Percentiles rank a stretch among this genome's conserved stretches.
These are phyloP conservation scores for Cryptosporidium ryanae DNA, from an alignment of 169 alveolate species.

Conservation along the genomic window DNA sequence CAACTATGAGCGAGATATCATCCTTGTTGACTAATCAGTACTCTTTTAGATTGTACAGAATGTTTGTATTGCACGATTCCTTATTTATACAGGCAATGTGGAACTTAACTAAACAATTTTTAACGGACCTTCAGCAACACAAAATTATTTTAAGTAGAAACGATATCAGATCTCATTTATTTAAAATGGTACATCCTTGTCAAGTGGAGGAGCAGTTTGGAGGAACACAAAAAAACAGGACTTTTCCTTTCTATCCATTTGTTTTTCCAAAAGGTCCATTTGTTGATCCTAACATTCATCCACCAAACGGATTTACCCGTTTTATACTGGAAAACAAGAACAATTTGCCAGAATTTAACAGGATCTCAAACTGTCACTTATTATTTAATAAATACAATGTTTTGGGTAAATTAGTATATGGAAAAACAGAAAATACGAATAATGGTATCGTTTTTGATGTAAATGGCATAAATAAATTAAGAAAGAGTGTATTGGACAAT, in stretches of 20 bases:
- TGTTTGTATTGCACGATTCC: constrained; percentile 81
- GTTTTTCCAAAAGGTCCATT: constrained; percentile 78
- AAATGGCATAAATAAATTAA: constrained; percentile 9
- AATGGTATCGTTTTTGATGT: constrained; percentile 24
- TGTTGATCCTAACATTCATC: constrained; percentile 59
- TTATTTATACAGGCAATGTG: constrained; percentile 79
- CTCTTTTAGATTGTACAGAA: constrained; percentile 80
- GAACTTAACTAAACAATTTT: constrained; percentile 79
- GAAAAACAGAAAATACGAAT: not conserved
- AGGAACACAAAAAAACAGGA: constrained; percentile 77
- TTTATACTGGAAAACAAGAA: not conserved
- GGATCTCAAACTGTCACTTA: constrained; percentile 30
- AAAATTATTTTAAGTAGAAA: constrained; percentile 77
- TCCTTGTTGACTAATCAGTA: constrained; percentile 80
- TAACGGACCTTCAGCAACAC: constrained; percentile 82
- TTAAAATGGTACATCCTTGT: constrained; percentile 73
- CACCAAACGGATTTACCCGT: constrained; percentile 62
- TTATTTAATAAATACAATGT: constrained; percentile 40
- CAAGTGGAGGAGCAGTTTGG: constrained; percentile 82
- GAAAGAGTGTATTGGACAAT: not conserved
- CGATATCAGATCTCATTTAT: constrained; percentile 58
- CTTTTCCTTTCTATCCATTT: constrained; percentile 78
- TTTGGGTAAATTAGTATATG: constrained; percentile 17
- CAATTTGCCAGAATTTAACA: constrained; percentile 5
- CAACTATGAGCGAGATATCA: constrained; percentile 80